These are phyloP conservation scores for Acanthamoeba divionensis DNA, from an alignment of 208 protist species.

Conservation along the genomic window DNA sequence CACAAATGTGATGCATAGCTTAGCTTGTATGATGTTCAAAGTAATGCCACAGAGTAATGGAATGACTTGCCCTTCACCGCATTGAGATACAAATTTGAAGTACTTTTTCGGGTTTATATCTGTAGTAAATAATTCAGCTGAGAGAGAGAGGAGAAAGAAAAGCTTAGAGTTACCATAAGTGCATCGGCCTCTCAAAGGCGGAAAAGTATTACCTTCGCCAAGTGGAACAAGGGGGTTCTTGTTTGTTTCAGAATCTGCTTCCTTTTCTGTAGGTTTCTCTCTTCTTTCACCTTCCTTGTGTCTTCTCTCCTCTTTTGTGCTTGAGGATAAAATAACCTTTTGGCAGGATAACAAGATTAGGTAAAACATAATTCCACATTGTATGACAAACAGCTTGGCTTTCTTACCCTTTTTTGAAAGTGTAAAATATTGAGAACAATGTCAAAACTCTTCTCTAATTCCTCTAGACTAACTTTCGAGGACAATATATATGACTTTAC, in stretches of 20 bases:
- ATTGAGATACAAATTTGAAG: conserved; percentile 1
- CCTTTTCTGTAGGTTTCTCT: not conserved
- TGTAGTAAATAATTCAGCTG: conserved; percentile 16
- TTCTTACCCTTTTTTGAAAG: conserved; percentile 15
- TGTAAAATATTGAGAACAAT: conserved; percentile 27
- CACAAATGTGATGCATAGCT: not conserved
- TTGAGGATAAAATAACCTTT: not conserved
- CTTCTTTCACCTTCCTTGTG: not conserved
- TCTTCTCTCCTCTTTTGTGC: not conserved
- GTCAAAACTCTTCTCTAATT: conserved; percentile 28
- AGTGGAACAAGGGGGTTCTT: not conserved
- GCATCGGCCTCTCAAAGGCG: not conserved
- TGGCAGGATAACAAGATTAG: not conserved
- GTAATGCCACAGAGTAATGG: not conserved
- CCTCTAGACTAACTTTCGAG: not conserved
- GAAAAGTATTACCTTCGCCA: not conserved
- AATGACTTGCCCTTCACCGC: not conserved
- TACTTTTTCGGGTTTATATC: not conserved
- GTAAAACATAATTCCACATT: not conserved
- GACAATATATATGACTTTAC: not conserved
- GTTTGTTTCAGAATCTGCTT: not conserved
- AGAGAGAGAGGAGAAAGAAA: not conserved
- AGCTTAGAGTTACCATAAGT: not conserved
- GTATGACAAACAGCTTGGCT: not conserved
- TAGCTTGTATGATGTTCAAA: not conserved